Base-by-base conservation (phyloP, 495 filamentous ascomycete species). In the Lepraria neglecta region DNA sequence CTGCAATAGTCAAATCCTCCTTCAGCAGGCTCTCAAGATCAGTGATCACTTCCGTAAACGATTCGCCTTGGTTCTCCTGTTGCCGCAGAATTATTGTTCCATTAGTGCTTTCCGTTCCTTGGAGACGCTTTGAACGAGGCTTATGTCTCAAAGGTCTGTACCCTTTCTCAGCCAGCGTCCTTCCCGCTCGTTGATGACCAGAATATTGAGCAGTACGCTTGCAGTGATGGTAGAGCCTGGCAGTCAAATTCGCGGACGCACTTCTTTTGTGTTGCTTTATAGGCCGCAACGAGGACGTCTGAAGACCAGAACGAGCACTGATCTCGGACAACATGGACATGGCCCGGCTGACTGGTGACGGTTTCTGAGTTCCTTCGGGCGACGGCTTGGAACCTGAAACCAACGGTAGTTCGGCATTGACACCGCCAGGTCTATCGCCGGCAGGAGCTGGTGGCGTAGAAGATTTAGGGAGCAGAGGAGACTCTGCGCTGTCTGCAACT, bases 11-110 rank as follows among this genome's bases (percentile, higher is more conserved):
- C 19, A 78, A 60, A 19, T 78, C 79, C 64, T 80, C 75, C 42
- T 68, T 70, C 19, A 81, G 69, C 14, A 81, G 71, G 47, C 69
- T 63, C 55, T 82, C 79, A 33, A 81, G 70, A 56, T 77, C 71
- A 17, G 65, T 68, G 63, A 80, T 69, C 9, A 74, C 74, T 47
- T 63, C 55, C 17, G 59, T 53, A 35, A 69, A 67, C 45, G 57
- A 55, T 14, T 63, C 46, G 33, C 54, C 31, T 19, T 58, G 58
- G 42, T 33, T 56, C 30, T 56, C 43, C 53, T 63, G 64, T 30
- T 64, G 46, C 14, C n/a, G 50, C 19, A 60, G 21, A 33, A 54
- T 14, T 54, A 19, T 27, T 4, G 30, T n/a, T 40, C 27, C 33
- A 3, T 63, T 61, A 1, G 31, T 55, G 17, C 56, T 63, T 14